These are phyloP conservation scores for Cladosporium sp. DNA, from an alignment of 2,329 filamentous ascomycete species.

Conservation along the genomic window DNA sequence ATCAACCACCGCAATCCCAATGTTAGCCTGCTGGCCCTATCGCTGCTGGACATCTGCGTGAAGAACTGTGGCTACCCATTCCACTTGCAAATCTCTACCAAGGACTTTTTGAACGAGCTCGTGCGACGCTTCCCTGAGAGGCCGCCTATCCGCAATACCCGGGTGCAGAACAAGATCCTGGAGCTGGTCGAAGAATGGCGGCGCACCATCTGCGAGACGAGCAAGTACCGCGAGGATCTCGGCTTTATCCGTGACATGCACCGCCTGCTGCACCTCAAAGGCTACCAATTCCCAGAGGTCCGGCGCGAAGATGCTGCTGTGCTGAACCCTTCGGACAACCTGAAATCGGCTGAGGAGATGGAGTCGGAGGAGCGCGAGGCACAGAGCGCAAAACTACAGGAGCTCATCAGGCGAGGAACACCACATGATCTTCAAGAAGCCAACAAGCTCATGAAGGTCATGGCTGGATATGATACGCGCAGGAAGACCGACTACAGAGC, in stretches of 20 bases:
- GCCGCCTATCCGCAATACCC: conserved; percentile 76
- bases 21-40: conserved; percentile 82
- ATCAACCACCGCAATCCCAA: conserved; percentile 97
- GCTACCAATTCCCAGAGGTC: conserved; percentile 91
- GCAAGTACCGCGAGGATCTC: conserved; percentile 92
- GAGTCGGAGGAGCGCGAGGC: conserved; percentile 93
- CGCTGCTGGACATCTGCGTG: conserved; percentile 93
- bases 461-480: conserved; percentile 94
- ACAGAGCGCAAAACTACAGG: conserved; percentile 96
- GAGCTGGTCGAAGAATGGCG: conserved; percentile 98
- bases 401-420: conserved; percentile 85
- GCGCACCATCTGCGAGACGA: conserved; percentile 96
- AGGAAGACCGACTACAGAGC: conserved; percentile 97
- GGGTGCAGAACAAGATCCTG: conserved; percentile 87
- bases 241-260: conserved; percentile 99
- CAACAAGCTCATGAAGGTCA: conserved; percentile 97
- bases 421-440: conserved; percentile 95
- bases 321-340: conserved; percentile 90
- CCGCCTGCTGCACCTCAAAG: conserved; percentile 89
- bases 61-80: conserved; percentile 99
- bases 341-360: conserved; percentile 97
- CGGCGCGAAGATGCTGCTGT: conserved; percentile 92
- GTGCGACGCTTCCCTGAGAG: conserved; percentile 93
- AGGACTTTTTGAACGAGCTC: conserved; percentile 97
- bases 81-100: conserved; percentile 96